phyloP scores from a whole-genome alignment of 2,329 filamentous ascomycete species.

The Xylogone sp. region DNA sequence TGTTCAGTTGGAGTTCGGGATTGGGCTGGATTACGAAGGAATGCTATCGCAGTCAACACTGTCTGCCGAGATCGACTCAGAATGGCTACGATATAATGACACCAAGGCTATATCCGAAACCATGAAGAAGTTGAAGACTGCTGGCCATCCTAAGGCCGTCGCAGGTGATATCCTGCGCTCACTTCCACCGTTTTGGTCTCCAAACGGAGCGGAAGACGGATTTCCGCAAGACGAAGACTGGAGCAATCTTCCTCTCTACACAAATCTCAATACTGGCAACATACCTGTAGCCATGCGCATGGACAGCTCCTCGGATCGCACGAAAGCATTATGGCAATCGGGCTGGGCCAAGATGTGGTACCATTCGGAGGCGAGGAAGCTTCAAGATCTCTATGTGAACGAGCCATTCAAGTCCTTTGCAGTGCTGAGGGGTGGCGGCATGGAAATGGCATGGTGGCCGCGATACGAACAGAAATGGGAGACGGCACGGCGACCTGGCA shows the following conservation, averaged over 20 bases:
- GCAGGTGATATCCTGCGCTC: not conserved
- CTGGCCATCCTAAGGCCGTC: not conserved
- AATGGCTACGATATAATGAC: constrained; percentile 5
- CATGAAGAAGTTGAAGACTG: not conserved
- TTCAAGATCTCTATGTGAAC: not conserved
- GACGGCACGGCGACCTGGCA: not conserved
- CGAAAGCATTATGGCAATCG: not conserved
- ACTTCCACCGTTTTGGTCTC: not conserved
- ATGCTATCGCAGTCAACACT: constrained; percentile 7
- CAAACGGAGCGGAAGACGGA: not conserved
- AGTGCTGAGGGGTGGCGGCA: not conserved
- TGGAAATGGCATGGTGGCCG: not conserved
- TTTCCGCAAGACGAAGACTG: not conserved
- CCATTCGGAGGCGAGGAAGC: not conserved
- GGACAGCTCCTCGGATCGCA: not conserved
- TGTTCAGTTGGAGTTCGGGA: constrained; percentile 7
- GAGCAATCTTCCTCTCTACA: not conserved
- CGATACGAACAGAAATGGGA: not conserved
- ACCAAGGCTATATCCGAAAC: not conserved
- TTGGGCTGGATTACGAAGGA: constrained; percentile 11
- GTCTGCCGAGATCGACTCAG: constrained; percentile 4
- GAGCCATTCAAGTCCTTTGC: not conserved
- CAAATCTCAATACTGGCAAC: not conserved
- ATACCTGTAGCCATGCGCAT: not conserved
- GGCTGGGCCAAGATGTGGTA: not conserved